phyloP scores from a whole-genome alignment of 495 filamentous ascomycete species.

The Darksidea phi region DNA sequence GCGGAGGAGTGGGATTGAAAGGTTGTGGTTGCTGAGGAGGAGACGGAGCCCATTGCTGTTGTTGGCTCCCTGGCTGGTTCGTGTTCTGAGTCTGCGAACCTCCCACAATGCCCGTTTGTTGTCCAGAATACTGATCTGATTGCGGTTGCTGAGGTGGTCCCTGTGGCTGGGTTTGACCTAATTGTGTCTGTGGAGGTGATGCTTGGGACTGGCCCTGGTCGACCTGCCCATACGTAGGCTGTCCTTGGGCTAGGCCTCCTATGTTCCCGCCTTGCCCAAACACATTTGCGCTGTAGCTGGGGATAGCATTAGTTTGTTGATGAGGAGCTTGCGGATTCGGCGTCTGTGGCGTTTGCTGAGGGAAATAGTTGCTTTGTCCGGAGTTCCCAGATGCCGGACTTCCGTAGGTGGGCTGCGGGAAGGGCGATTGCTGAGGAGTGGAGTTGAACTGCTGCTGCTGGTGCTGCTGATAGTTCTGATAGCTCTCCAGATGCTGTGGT shows the following conservation, averaged over 20 bases:
- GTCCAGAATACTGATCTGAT: constrained; percentile 6
- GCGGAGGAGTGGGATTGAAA: constrained; percentile 5
- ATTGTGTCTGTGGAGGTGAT: not conserved
- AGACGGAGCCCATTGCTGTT: constrained; percentile 16
- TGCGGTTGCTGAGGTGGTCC: not conserved
- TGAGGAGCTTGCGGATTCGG: constrained; percentile 2
- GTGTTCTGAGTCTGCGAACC: constrained; percentile 5
- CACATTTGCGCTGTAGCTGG: constrained; percentile 15
- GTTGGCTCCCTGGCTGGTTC: constrained; percentile 6
- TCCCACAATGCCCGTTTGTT: constrained; percentile 22
- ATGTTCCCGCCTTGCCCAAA: constrained; percentile 1
- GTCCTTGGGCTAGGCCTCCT: not conserved
- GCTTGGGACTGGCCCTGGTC: constrained; percentile 8
- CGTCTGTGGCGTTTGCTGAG: constrained; percentile 4
- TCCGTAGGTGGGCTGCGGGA: constrained; percentile 21
- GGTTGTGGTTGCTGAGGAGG: no score
- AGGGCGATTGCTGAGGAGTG: constrained; percentile 20
- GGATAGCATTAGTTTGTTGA: constrained; percentile 3
- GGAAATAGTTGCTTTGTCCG: constrained; percentile 31
- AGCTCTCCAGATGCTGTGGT: constrained; percentile 30
- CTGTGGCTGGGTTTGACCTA: constrained; percentile 1
- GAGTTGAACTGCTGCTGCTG: constrained; percentile 23
- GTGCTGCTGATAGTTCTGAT: constrained; percentile 27
- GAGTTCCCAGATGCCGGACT: constrained; percentile 23
- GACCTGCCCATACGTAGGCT: constrained; percentile 7